These are phyloP conservation scores for Tetrastigma voinierianum DNA, from an alignment of 164 flowering plant genomes.

Conservation along the genomic window DNA sequence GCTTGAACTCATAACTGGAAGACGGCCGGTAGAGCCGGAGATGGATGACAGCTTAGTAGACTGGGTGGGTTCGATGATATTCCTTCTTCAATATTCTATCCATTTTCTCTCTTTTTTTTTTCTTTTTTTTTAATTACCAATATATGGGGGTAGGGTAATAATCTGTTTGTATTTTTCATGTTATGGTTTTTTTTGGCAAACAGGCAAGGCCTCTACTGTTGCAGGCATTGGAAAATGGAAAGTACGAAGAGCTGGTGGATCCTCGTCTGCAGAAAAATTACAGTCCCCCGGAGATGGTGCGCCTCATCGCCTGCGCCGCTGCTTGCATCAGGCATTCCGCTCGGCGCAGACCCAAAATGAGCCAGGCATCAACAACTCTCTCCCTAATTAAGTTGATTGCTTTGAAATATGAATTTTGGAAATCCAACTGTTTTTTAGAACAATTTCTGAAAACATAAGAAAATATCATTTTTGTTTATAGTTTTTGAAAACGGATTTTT, in stretches of 20 bases:
- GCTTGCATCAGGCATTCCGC: slow-evolving; percentile 68
- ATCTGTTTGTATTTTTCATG: neutral
- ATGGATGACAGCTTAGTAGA: slow-evolving; percentile 82
- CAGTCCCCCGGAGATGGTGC: slow-evolving; percentile 45
- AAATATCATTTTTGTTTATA: too few relatives aligned
- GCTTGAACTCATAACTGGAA: slow-evolving; percentile 77
- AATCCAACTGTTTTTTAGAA: too few relatives aligned
- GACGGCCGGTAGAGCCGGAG: slow-evolving; percentile 52
- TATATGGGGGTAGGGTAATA: too few relatives aligned
- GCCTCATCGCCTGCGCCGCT: slow-evolving; percentile 69
- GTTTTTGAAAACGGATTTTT: too few relatives aligned
- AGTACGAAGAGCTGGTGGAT: slow-evolving; percentile 51
- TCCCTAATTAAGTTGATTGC: neutral
- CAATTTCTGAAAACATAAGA: too few relatives aligned
- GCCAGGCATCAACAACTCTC: slow-evolving; percentile 64
- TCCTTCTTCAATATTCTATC: neutral
- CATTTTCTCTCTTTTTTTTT: neutral
- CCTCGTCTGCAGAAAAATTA: slow-evolving; percentile 48
- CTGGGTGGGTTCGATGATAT: slow-evolving; percentile 67
- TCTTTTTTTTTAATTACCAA: neutral
- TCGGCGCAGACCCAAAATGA: slow-evolving; percentile 69
- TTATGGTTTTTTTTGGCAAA: too few relatives aligned
- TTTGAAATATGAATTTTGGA: neutral
- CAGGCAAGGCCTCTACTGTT: slow-evolving; percentile 77
- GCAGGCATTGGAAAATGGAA: slow-evolving; percentile 41